Percentiles rank a stretch among this genome's conserved stretches.
Conservation (phyloP, 2,329 filamentous ascomycete genomes). For the Calonectria fujianensis region DNA sequence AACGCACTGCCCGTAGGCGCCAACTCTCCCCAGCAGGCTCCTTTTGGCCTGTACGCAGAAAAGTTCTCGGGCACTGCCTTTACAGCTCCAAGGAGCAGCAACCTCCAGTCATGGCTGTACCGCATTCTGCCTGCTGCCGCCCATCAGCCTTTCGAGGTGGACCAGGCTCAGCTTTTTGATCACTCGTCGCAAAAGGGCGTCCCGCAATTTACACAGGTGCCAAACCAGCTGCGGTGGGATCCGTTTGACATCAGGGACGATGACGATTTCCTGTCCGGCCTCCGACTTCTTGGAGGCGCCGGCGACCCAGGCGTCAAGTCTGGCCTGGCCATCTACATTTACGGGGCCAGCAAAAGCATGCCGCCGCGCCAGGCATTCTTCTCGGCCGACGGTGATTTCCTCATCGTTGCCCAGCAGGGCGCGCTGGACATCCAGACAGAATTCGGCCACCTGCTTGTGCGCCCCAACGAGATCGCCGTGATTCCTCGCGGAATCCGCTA, state of each 20-base stretch:
- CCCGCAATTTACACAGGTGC: slow-evolving; percentile 64
- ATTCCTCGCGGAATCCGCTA: slow-evolving; percentile 85
- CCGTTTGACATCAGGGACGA: slow-evolving; percentile 83
- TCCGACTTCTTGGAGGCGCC: slow-evolving; percentile 85
- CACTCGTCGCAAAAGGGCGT: slow-evolving; percentile 49
- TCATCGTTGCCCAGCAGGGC: slow-evolving; percentile 86
- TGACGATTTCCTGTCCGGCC: slow-evolving; percentile 71
- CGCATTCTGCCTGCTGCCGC: slow-evolving; percentile 79
- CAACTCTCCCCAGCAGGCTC: slow-evolving; percentile 76
- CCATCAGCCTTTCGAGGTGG: slow-evolving; percentile 73
- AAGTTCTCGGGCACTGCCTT: slow-evolving; percentile 84
- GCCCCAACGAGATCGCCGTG: slow-evolving; percentile 85
- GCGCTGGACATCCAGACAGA: slow-evolving; percentile 86
- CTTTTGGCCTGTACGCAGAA: slow-evolving; percentile 88
- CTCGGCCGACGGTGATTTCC: slow-evolving; percentile 86
- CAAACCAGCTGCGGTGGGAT: slow-evolving; percentile 90
- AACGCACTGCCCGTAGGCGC: slow-evolving; percentile 30
- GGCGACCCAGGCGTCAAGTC: slow-evolving; percentile 87
- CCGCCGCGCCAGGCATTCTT: slow-evolving; percentile 83
- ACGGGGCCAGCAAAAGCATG: slow-evolving; percentile 87
- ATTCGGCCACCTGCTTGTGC: slow-evolving; percentile 82
- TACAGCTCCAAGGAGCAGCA: slow-evolving; percentile 80
- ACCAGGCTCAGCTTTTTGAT: slow-evolving; percentile 51
- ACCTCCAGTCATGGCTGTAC: slow-evolving; percentile 84
- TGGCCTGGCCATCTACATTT: slow-evolving; percentile 90